Percentiles rank a stretch among this genome's conserved stretches.
phyloP scores from a whole-genome alignment of 305 asterid genomes.

The Coffea humblotiana region DNA sequence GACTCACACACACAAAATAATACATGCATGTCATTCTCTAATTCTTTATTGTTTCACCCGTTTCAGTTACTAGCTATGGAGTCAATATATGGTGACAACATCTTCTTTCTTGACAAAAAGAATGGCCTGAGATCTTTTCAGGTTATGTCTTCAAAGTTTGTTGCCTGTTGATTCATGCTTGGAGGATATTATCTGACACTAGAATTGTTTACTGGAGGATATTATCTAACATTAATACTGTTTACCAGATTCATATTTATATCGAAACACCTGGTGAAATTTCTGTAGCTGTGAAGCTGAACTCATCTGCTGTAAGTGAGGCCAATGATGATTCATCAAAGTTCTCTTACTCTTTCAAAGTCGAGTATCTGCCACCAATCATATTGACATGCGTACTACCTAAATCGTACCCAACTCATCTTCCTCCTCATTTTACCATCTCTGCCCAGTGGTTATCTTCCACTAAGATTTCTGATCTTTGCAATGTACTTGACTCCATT shows the following conservation, averaged over 20 bases:
- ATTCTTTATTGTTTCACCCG: not conserved
- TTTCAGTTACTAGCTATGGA: slow-evolving; percentile 82
- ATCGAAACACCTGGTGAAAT: slow-evolving; percentile 62
- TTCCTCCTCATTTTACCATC: slow-evolving; percentile 66
- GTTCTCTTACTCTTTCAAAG: slow-evolving; percentile 69
- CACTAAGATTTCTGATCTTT: slow-evolving; percentile 58
- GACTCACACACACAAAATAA: not conserved
- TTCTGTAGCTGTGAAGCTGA: slow-evolving; percentile 50
- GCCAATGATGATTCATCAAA: slow-evolving; percentile 38
- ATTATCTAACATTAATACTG: slow-evolving; percentile 23
- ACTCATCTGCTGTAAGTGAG: slow-evolving; percentile 37
- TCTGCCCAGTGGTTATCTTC: slow-evolving; percentile 67
- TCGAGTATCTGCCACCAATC: slow-evolving; percentile 78
- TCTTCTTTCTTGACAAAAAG: slow-evolving; percentile 55
- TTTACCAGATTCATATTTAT: slow-evolving; percentile 64
- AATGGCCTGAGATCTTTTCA: slow-evolving; percentile 62
- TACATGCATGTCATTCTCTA: too few relatives aligned
- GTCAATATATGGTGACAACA: slow-evolving; percentile 72
- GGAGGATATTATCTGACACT: too few relatives aligned
- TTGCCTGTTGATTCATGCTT: not conserved
- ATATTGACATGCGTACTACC: slow-evolving; percentile 78
- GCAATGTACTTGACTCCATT: slow-evolving; percentile 70
- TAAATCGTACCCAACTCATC: slow-evolving; percentile 71
- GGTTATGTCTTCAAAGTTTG: slow-evolving; percentile 37
- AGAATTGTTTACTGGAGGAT: not conserved